Evolutionary conservation across 1,284 basidiomycete genomes (phyloP).

Genomic region (Vanrija sp.): DNA sequence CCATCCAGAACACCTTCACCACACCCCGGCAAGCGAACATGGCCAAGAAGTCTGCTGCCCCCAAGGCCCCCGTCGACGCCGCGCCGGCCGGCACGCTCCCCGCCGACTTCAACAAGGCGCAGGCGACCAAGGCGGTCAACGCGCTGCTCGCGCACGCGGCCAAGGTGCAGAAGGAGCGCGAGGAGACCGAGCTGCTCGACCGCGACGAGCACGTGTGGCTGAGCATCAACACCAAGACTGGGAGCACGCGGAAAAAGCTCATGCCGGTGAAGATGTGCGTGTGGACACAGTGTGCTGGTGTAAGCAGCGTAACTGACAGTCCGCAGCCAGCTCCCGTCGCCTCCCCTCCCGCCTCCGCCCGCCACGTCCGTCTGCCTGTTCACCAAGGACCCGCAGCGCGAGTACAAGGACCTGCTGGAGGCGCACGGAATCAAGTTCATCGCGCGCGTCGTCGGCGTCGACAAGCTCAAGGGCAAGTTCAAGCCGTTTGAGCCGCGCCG

Average conservation of each 20-base stretch:
- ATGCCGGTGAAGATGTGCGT: constrained; percentile 81
- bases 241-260: constrained; percentile 67
- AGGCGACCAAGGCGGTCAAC: constrained; percentile 71
- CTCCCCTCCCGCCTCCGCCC: constrained; percentile 69
- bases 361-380: constrained; percentile 77
- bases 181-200: constrained; percentile 72
- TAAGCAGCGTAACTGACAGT: not conserved
- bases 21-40: not conserved
- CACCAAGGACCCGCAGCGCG: constrained; percentile 90
- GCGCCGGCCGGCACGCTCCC: constrained; percentile 26
- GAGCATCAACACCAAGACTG: constrained; percentile 74
- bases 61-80: constrained; percentile 9
- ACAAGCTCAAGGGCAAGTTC: constrained; percentile 87
- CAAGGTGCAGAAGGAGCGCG: constrained; percentile 61
- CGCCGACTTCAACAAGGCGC: constrained; percentile 57
- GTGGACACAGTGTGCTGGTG: not conserved
- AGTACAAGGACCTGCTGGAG: constrained; percentile 89
- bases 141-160: constrained; percentile 67
- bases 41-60: constrained; percentile 4
- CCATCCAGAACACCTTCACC: too few relatives aligned
- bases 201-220: constrained; percentile 84
- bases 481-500: constrained; percentile 87
- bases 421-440: constrained; percentile 76
- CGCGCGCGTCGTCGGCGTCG: constrained; percentile 83
- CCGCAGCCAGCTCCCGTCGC: constrained; percentile 68